phyloP scores from a whole-genome alignment of 2,329 filamentous ascomycete genomes.

The Furcasterigmium sp. region DNA sequence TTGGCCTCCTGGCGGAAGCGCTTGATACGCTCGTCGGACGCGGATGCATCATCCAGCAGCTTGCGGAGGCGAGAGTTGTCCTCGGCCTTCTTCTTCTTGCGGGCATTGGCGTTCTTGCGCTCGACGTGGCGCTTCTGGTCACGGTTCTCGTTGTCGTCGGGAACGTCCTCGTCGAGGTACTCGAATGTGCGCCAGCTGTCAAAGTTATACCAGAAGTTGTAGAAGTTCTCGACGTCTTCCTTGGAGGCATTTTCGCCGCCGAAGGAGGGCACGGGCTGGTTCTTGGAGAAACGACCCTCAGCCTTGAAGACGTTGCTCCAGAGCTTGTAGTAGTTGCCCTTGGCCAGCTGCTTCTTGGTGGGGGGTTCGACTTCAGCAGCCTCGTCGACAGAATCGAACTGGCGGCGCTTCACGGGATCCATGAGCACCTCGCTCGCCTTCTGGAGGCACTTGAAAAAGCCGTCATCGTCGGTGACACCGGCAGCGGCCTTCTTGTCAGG shows the following conservation, averaged over 20 bases:
- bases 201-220: constrained; percentile 99
- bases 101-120: constrained; percentile 95
- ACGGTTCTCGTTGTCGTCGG: constrained; percentile 97
- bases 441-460: constrained; percentile 99
- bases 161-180: constrained; percentile 97
- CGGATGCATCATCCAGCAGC: constrained; percentile 80
- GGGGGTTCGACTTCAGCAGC: constrained; percentile 88
- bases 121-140: constrained; percentile 98
- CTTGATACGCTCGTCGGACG: constrained; percentile 93
- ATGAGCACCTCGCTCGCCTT: constrained; percentile 92
- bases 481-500: constrained; percentile 97
- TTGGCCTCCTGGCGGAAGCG: constrained; percentile 88
- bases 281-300: constrained; percentile 89
- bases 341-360: constrained; percentile 80
- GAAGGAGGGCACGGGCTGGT: constrained; percentile 80
- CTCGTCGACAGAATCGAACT: constrained; percentile 96
- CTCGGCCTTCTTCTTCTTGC: constrained; percentile 99
- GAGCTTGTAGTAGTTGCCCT: constrained; percentile 91
- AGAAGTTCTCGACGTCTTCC: constrained; percentile 90
- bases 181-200: constrained; percentile 97
- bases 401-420: constrained; percentile 85
- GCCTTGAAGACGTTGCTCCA: constrained; percentile 88
- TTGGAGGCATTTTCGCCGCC: constrained; percentile 80
- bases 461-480: constrained; percentile 84
- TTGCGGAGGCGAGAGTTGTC: constrained; percentile 88